Conservation (phyloP, 805 yeast species). For the Saturnispora zaruensis region DNA sequence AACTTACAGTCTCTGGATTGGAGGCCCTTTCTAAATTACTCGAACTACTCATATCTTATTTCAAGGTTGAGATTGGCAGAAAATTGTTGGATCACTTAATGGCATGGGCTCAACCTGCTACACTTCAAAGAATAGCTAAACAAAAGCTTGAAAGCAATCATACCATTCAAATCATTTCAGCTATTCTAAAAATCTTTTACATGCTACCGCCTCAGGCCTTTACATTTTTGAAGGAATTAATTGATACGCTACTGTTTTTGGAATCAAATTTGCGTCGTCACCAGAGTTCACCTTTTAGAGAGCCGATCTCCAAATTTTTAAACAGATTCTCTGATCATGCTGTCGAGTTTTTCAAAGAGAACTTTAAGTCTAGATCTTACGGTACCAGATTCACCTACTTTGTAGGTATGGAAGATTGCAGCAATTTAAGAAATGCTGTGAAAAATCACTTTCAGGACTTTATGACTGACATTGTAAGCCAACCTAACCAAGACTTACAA, state of each 20-base stretch:
- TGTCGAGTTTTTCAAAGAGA: slow-evolving; percentile 56
- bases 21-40: slow-evolving; percentile 84
- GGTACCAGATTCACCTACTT: slow-evolving; percentile 65
- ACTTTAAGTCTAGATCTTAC: slow-evolving; percentile 52
- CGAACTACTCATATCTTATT: slow-evolving; percentile 82
- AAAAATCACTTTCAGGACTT: slow-evolving; percentile 43
- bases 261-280: slow-evolving; percentile 81
- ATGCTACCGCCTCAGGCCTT: slow-evolving; percentile 86
- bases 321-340: slow-evolving; percentile 75
- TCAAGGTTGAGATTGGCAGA: slow-evolving; percentile 93
- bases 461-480: slow-evolving; percentile 39
- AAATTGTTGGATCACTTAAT: slow-evolving; percentile 85
- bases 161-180: slow-evolving; percentile 79
- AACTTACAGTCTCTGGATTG: slow-evolving; percentile 78
- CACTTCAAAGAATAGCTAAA: slow-evolving; percentile 65
- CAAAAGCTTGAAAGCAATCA: slow-evolving; percentile 74
- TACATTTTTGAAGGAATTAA: slow-evolving; percentile 81
- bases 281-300: slow-evolving; percentile 80
- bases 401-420: slow-evolving; percentile 45
- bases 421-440: slow-evolving; percentile 47
- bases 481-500: slow-evolving; percentile 43
- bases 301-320: slow-evolving; percentile 81
- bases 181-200: slow-evolving; percentile 86
- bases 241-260: slow-evolving; percentile 63
- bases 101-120: slow-evolving; percentile 90